Conservation (phyloP, 495 filamentous ascomycete species). For the Diplogelasinospora grovesii region DNA sequence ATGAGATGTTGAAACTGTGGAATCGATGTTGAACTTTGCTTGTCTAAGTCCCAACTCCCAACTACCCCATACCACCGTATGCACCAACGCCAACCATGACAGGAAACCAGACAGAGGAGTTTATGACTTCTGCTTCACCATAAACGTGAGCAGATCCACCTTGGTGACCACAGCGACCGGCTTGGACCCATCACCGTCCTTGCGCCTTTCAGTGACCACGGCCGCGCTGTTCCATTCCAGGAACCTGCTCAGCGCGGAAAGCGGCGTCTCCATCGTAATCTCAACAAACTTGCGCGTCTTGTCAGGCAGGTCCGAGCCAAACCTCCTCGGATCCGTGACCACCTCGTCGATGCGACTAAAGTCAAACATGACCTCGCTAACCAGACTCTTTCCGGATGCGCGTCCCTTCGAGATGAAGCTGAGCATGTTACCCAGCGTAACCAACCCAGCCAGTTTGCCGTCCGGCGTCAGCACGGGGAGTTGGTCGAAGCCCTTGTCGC, state of each 20-base stretch:
- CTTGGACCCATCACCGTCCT: slow-evolving; percentile 45
- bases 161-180: slow-evolving; percentile 92
- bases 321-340: slow-evolving; percentile 71
- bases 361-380: slow-evolving; percentile 93
- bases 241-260: slow-evolving; percentile 78
- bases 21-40: too few relatives aligned
- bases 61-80: too few relatives aligned
- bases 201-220: slow-evolving; percentile 68
- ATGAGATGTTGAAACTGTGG: too few relatives aligned
- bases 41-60: too few relatives aligned
- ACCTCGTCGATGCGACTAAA: slow-evolving; percentile 80
- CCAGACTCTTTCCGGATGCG: slow-evolving; percentile 60
- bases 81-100: too few relatives aligned
- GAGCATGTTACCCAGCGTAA: slow-evolving; percentile 92
- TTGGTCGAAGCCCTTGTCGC: slow-evolving; percentile 94
- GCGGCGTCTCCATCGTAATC: slow-evolving; percentile 84
- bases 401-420: slow-evolving; percentile 79
- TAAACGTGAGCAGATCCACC: slow-evolving; percentile 88
- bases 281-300: slow-evolving; percentile 73
- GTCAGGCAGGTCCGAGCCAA: slow-evolving; percentile 41
- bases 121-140: slow-evolving; percentile 61
- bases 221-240: slow-evolving; percentile 98
- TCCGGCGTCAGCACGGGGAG: slow-evolving; percentile 75
- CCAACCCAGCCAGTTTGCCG: slow-evolving; percentile 74
- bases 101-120: too few relatives aligned